Evolutionary conservation across 2,329 filamentous ascomycete genomes (phyloP).

Genomic region (Salinomyces thailandicus): DNA sequence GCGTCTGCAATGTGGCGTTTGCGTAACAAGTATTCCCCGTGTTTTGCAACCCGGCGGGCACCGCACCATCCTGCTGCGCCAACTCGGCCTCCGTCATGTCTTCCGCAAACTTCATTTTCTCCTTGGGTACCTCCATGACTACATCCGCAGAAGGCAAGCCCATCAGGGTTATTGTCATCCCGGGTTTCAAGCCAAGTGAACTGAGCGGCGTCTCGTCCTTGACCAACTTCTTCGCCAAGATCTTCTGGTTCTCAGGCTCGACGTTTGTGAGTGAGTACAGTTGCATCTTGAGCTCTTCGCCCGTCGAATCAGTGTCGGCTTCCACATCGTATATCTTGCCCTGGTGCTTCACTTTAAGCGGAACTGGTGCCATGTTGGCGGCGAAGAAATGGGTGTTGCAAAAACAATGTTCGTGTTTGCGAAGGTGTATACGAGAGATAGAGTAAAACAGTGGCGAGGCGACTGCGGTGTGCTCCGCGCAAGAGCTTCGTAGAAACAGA

Average conservation of each 20-base stretch:
- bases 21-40: conserved; percentile 97
- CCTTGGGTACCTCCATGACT: conserved; percentile 57
- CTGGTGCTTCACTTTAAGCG: conserved; percentile 77
- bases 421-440: too few species aligned
- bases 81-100: conserved; percentile 95
- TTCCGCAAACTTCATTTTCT: conserved; percentile 79
- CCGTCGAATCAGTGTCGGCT: conserved; percentile 70
- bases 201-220: conserved; percentile 89
- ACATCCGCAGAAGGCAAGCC: conserved; percentile 67
- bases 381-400: too few species aligned
- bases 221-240: conserved; percentile 85
- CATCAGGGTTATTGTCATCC: conserved; percentile 91
- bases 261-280: conserved; percentile 92
- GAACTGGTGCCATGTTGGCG: conserved; percentile 22
- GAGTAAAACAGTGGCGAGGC: too few species aligned
- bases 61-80: conserved; percentile 71
- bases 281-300: conserved; percentile 92
- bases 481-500: not conserved
- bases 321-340: conserved; percentile 94
- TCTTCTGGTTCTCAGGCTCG: conserved; percentile 92
- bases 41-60: conserved; percentile 79
- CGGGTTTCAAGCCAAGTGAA: conserved; percentile 73
- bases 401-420: too few species aligned
- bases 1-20: conserved; percentile 89
- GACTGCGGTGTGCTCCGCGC: too few species aligned